Percentiles rank a stretch among this genome's conserved stretches.
Evolutionary conservation across 306 rosid genomes (phyloP).

Genomic region (Fragaria vesca): DNA sequence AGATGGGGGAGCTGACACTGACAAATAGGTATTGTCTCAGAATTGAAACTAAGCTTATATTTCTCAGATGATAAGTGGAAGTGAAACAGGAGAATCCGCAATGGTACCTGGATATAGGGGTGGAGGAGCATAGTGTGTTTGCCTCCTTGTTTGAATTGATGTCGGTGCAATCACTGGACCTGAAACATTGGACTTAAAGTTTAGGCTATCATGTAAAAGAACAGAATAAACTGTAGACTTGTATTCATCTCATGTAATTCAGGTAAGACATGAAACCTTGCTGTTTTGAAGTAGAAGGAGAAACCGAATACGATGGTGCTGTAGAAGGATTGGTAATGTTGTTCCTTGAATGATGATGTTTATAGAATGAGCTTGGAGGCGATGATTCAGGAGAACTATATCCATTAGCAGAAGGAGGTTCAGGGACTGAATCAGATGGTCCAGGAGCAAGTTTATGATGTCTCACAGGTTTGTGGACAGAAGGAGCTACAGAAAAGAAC

Average conservation of each 20-base stretch:
- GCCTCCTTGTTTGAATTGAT: conserved; percentile 31
- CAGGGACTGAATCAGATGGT: conserved; percentile 43
- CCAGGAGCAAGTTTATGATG: conserved; percentile 42
- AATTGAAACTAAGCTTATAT: not conserved
- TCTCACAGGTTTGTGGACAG: conserved; percentile 30
- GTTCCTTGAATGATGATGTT: conserved; percentile 49
- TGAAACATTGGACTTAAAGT: conserved; percentile 14
- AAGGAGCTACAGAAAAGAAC: conserved; percentile 50
- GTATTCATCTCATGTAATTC: not conserved
- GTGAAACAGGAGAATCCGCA: conserved; percentile 18
- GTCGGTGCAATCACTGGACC: conserved; percentile 57
- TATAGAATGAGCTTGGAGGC: conserved; percentile 43
- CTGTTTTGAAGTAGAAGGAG: conserved; percentile 47
- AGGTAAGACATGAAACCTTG: conserved; percentile 47
- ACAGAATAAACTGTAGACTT: not conserved
- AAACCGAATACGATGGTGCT: conserved; percentile 47
- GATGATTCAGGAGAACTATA: conserved; percentile 48
- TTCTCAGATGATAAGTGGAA: not conserved
- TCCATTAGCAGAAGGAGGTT: conserved; percentile 39
- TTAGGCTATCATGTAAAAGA: not conserved
- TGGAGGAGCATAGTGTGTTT: conserved; percentile 48
- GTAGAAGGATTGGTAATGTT: conserved; percentile 58
- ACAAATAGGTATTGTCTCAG: conserved; percentile 24
- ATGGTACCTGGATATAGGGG: conserved; percentile 58
- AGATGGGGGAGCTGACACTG: conserved; percentile 51